A percentile compares a stretch with the other conserved stretches of the same genome.
Conservation (phyloP, 192 early-diverging fungal genomes). For the Rhizoclosmatium globosum region DNA sequence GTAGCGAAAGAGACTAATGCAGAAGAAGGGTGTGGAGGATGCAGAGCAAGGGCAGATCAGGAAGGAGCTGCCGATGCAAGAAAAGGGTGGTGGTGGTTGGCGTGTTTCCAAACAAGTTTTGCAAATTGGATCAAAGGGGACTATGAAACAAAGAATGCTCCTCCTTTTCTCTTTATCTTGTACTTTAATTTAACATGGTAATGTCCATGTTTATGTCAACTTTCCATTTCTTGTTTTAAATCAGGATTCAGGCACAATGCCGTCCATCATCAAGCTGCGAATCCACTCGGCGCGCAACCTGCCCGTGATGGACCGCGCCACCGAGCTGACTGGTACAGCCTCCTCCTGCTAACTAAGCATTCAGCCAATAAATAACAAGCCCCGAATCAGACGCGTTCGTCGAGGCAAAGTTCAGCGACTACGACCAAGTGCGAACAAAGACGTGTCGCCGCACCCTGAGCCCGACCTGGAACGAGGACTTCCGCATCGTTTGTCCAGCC, state of each 20-base stretch:
- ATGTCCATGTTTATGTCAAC: too few relatives aligned
- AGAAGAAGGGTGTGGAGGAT: background rate
- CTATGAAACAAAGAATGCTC: too few relatives aligned
- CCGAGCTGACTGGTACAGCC: slow-evolving; percentile 68
- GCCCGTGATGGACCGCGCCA: slow-evolving; percentile 84
- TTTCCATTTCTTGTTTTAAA: too few relatives aligned
- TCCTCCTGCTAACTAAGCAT: too few relatives aligned
- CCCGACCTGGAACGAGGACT: slow-evolving; percentile 86
- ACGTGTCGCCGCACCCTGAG: slow-evolving; percentile 77
- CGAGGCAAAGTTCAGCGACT: slow-evolving; percentile 78
- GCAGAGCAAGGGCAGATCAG: background rate
- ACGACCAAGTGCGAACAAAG: slow-evolving; percentile 69
- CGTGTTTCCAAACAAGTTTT: background rate
- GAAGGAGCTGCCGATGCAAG: too few relatives aligned
- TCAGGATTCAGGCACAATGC: slow-evolving; percentile 41
- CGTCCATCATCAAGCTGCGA: slow-evolving; percentile 81
- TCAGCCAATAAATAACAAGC: background rate
- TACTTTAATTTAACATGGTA: too few relatives aligned
- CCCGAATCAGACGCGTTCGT: slow-evolving; percentile 76
- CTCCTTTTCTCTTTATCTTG: too few relatives aligned
- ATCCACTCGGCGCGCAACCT: slow-evolving; percentile 75
- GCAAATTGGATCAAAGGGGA: too few relatives aligned
- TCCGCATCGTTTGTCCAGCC: slow-evolving; percentile 63
- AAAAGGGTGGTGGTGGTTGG: too few relatives aligned
- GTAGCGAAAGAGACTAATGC: background rate